Evolutionary conservation across 108 stramenopile genomes (phyloP), one percentile per base, ranked within the genome.

Genomic region (Pseudonitzschia pungens): DNA sequence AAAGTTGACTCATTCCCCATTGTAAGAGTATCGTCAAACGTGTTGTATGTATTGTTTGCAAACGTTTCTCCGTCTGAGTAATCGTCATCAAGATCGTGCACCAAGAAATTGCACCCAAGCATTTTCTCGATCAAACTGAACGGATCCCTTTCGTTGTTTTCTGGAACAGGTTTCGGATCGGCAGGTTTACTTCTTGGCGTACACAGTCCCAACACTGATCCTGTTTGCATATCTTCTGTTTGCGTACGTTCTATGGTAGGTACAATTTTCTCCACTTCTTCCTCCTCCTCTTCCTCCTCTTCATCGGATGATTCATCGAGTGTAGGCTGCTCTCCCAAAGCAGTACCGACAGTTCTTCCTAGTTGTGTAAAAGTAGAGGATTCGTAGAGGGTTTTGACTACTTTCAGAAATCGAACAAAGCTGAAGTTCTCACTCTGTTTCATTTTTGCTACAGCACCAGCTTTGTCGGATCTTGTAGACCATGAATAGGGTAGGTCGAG

Each of bases 391-490:
- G 87, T 92, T 69, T 89, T 92, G 22, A 92, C 89, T 22, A 92
- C 93, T 81, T 94, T 92, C 52, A 94, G 80, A 68, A 89, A 92
- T 71, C 93, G 82, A 1, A 92, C 87, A 75, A 94, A 94, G 58
- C 89, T 90, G 77, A 92, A 94, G 72, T 94, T 86, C 44, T 94
- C 85, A 71, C 91, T 90, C 56, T 85, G 69, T 20, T 85, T 58
- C 79, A 91, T 79, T 76, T 87, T 89, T 10, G 86, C 83, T 21
- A 62, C 53, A 33, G 56, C 16, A 9, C 77, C 84, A 32, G 75
- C 65, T 55, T 79, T 75, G 52, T 89, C 88, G 22, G 56, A 66
- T 57, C 84, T 82, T 14, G 91, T 91, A 15, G 79, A 75, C 91
- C 91, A 94, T 22, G 83, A 72, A 74, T 92, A 94, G 1, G 93